Conservation (phyloP, 2,329 filamentous ascomycete species). For the Trichophyton benhamiae region DNA sequence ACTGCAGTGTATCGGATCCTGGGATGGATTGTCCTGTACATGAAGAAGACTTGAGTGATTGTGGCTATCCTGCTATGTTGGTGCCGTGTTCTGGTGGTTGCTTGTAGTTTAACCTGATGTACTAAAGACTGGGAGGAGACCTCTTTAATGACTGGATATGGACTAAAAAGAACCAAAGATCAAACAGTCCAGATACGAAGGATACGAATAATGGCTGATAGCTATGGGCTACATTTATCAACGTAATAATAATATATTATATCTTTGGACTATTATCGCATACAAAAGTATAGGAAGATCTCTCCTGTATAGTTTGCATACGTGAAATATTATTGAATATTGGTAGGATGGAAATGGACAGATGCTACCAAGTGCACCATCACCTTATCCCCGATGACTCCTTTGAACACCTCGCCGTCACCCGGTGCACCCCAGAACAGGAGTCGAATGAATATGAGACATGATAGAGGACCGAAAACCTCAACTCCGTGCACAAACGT, state of each 20-base stretch:
- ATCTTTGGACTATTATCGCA: too few species aligned
- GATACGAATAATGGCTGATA: background rate
- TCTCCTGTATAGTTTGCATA: background rate
- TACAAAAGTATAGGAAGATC: too few species aligned
- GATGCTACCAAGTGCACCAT: background rate
- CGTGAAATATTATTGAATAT: background rate
- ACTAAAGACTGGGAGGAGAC: background rate
- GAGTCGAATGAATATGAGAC: background rate
- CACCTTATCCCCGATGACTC: background rate
- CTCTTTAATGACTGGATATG: background rate
- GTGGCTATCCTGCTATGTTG: background rate
- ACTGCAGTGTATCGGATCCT: conserved; percentile 60
- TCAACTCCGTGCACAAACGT: background rate
- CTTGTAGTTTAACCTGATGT: background rate
- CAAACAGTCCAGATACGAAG: background rate
- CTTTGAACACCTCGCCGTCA: background rate
- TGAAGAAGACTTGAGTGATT: conserved; percentile 18
- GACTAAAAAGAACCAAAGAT: background rate
- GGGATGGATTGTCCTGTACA: conserved; percentile 49
- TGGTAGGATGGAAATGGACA: background rate
- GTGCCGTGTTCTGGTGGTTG: background rate
- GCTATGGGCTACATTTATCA: too few species aligned
- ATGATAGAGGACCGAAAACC: background rate
- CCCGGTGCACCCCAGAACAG: background rate
- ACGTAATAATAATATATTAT: too few species aligned